Evolutionary conservation across 1,284 basidiomycete genomes (phyloP), one percentile per base, ranked within the genome.

Genomic region (Cerrena zonata): DNA sequence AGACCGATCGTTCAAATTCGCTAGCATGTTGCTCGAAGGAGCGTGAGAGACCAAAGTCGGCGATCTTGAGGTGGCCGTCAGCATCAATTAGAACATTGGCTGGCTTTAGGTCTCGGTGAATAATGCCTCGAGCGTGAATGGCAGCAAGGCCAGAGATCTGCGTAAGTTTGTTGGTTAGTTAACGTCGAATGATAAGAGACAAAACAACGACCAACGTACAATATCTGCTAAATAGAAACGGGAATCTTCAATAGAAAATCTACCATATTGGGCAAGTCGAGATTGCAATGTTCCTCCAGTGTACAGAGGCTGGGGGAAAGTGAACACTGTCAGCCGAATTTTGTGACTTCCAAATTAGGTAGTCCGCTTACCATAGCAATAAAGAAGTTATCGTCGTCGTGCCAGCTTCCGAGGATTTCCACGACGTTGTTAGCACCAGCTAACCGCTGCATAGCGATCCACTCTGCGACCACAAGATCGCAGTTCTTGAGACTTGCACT

Each of bases 41-140:
- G 13, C 34, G 27, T 22, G 51, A 47, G n/a, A 47, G 47, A 12
- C 51, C 51, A 43, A 52, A 37, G 34, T 52, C 18, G 73, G 76
- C 24, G 82, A 67, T 63, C 82, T 79, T 77, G 45, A 81, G 75
- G 64, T 81, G 79, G 10, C 79, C 79, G 0, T 77, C 79, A 22
- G 77, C 77, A 57, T 80, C 79, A 49, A 82, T 70, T 45, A 82
- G 67, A 53, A 82, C 80, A 64, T 82, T 82, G 58, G 81, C 79
- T 11, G 79, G 79, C 63, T 82, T 82, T 45, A 82, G 65, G 60
- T 82, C 79, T 18, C 50, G n/a, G 25, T 52, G 51, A 26, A 52
- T 43, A 30, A 52, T 52, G n/a, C 51, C 51, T 13, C 26, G 77
- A 13, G 26, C 25, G 24, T 52, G 51, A 37, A 52, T 47, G 13